Evolutionary conservation across 2,329 filamentous ascomycete genomes (phyloP), one percentile per base, ranked within the genome.

Genomic region (Apiospora rasikravindrae): DNA sequence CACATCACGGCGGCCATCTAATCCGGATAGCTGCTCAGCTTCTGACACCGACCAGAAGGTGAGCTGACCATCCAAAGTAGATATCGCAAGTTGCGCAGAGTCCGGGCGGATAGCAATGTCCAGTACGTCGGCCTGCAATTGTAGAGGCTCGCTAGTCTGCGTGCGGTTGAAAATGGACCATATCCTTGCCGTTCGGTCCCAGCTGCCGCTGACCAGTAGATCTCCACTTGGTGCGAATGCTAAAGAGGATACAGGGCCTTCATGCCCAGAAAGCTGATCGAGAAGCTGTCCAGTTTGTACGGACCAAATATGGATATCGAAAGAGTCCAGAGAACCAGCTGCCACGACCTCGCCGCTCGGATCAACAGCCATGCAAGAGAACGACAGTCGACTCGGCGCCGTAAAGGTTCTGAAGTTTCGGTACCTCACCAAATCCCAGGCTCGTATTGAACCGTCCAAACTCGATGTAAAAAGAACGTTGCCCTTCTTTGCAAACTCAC

Each of bases 401-500:
- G 96, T 98, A 78, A 99, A 99, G 0, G 97, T 98, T 77, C 95
- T 89, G 86, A 99, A 99, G 83, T 98, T 99, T 77, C 96, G 91
- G 83, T 98, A 99, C 74, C 96, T 89, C 74, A 98, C 94, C 71
- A 99, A 85, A 86, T 99, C 96, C 95, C 97, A 99, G 0, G 96
- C 96, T 82, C 96, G 88, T 73, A 99, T 89, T 2, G 96, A 98
- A 13, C 96, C 96, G 81, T 99, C 96, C 64, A 99, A 85, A 80
- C 95, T 98, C 19, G 96, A 92, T 26, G 96, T 99, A 82, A 98
- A 99, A 5, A 99, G 87, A 0, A 99, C 95, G 78, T 96, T 98
- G 74, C 96, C 96, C 80, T 95, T 93, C 84, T 96, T 98, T 0
- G 96, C 93, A 82, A 98, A 98, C 77, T 98, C 93, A 82, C 95